Base-by-base conservation (phyloP, 768 basidiomycete species). In the Xerocomus brunneocitrinus region DNA sequence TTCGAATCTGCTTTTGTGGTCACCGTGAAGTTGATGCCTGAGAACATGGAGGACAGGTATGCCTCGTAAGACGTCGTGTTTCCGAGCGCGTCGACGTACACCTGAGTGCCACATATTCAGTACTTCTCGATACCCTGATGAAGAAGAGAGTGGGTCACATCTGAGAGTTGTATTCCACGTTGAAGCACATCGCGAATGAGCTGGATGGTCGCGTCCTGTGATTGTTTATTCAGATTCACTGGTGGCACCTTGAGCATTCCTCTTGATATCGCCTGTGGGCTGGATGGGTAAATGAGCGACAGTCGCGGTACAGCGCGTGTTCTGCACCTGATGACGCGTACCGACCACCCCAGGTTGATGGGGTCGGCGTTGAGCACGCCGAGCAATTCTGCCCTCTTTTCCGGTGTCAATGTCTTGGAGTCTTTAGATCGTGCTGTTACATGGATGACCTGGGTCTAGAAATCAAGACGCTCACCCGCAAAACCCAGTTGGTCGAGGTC, bases 1-100 rank as follows among this genome's bases (percentile, higher is more conserved):
- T 90, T 84, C n/a, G 86, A 85, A 65, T 99, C 97, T 14, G 97
- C 97, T 70, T 99, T 98, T 27, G 84, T 82, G 9, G 85, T 80
- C 24, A 99, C 97, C 0, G 91, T 94, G 67, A 99, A 95, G 38
- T 74, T 72, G 58, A 98, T 89, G 7, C 81, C 84, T 0, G 91
- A 90, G 68, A 98, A 99, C 31, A 85, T 64, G 7, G 78, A 76
- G 12, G 89, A 86, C 3, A 99, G 81, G 63, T 90, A 88, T 24
- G 80, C 77, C 72, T 97, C 84, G 71, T 97, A 98, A 43, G 86
- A 85, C 16, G 82, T 80, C 1, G 92, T 88, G 14, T 83, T 85
- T 16, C 97, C 97, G 4, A 99, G 80, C 0, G 97, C 95, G 66
- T 99, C 97, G 53, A 99, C 95, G 62, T 87, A 97, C 19, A 93